Evolutionary conservation across 1,139 yeast genomes (phyloP).

Genomic region (Kodamaea derodonti): DNA sequence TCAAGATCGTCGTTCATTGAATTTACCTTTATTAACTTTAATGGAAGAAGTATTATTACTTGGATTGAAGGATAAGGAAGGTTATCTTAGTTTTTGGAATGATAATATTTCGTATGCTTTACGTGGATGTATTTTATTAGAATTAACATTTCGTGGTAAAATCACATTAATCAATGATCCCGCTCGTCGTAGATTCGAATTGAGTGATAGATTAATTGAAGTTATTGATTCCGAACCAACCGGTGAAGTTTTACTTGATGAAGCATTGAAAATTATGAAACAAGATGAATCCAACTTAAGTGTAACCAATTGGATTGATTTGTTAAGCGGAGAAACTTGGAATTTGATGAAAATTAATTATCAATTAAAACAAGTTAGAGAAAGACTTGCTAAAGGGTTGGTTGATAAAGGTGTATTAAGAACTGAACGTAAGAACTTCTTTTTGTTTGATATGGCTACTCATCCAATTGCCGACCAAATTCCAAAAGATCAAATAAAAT

Average conservation of each 20-base stretch:
- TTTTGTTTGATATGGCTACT: slow-evolving; percentile 96
- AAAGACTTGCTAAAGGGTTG: slow-evolving; percentile 90
- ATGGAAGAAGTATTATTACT: slow-evolving; percentile 94
- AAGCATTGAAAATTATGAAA: slow-evolving; percentile 86
- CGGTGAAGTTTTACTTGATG: slow-evolving; percentile 93
- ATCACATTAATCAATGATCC: slow-evolving; percentile 90
- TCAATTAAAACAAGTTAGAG: slow-evolving; percentile 95
- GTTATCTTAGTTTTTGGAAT: slow-evolving; percentile 95
- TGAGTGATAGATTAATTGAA: slow-evolving; percentile 82
- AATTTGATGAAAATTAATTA: slow-evolving; percentile 89
- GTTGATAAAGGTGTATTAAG: slow-evolving; percentile 97
- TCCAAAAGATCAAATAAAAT: slow-evolving; percentile 75
- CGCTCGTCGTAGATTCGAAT: slow-evolving; percentile 84
- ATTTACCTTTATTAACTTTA: slow-evolving; percentile 71
- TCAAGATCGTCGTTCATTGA: slow-evolving; percentile 42
- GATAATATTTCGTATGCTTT: slow-evolving; percentile 95
- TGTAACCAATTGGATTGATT: slow-evolving; percentile 90
- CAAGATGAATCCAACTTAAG: slow-evolving; percentile 75
- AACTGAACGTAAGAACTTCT: slow-evolving; percentile 92
- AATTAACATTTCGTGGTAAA: slow-evolving; percentile 85
- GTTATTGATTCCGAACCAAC: slow-evolving; percentile 83
- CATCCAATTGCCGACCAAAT: slow-evolving; percentile 89
- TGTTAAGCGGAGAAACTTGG: slow-evolving; percentile 96
- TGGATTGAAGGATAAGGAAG: slow-evolving; percentile 94
- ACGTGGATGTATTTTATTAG: slow-evolving; percentile 90